A percentile compares a stretch with the other conserved stretches of the same genome.
These are phyloP conservation scores for Paramecium biaurelia DNA, from an alignment of 73 alveolate genomes.

Conservation along the genomic window DNA sequence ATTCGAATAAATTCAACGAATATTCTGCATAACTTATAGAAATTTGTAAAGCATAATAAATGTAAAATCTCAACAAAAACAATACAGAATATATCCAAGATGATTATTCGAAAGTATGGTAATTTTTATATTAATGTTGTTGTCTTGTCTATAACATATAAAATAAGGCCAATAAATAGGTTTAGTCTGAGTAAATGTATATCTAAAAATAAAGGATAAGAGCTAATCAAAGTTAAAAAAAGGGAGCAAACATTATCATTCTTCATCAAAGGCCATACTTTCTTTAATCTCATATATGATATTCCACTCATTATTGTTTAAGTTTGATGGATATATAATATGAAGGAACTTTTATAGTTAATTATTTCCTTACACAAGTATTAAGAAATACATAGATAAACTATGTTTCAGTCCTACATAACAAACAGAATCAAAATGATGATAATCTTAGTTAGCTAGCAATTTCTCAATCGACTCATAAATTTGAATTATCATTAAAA, in stretches of 20 bases:
- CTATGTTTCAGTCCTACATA: not conserved
- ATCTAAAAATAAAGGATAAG: not conserved
- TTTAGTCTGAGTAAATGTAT: not conserved
- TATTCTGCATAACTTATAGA: not conserved
- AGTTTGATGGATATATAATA: not conserved
- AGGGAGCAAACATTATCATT: not conserved
- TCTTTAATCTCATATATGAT: not conserved
- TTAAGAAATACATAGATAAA: not conserved
- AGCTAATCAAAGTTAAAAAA: not conserved
- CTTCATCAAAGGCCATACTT: not conserved
- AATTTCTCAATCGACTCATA: not conserved
- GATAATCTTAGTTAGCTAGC: not conserved
- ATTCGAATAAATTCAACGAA: not conserved
- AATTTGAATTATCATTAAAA: not conserved
- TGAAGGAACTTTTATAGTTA: not conserved
- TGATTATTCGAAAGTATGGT: not conserved
- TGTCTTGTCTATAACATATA: not conserved
- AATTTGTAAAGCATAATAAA: not conserved
- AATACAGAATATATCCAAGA: not conserved
- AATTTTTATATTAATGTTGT: not conserved
- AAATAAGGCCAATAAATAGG: not conserved
- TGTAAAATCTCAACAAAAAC: not conserved
- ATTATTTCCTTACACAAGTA: not conserved
- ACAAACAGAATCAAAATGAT: not conserved
- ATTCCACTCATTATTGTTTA: not conserved